phyloP scores from a whole-genome alignment of 1,284 basidiomycete species.

The Coriolopsis trogii region DNA sequence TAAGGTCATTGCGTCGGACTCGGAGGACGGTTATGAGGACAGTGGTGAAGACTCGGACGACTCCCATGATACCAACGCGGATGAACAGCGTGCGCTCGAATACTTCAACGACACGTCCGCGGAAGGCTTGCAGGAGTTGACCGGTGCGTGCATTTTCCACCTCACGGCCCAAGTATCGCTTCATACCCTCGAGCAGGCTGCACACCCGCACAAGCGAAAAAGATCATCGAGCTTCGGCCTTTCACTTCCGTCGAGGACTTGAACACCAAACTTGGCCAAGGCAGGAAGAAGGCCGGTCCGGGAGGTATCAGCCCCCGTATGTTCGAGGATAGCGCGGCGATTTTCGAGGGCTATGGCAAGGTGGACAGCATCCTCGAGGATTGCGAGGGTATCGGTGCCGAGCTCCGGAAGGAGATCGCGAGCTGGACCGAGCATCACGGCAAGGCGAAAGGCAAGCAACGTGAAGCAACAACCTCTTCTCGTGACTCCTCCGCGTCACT shows the following conservation, averaged over 20 bases:
- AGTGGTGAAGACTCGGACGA: conserved; percentile 37
- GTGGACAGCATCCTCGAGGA: conserved; percentile 90
- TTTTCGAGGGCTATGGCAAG: conserved; percentile 88
- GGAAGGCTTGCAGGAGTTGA: conserved; percentile 85
- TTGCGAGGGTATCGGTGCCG: conserved; percentile 85
- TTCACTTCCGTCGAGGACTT: conserved; percentile 83
- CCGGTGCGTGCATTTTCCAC: conserved; percentile 58
- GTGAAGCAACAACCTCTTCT: conserved; percentile 30
- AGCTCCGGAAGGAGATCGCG: conserved; percentile 69
- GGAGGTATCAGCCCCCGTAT: conserved; percentile 86
- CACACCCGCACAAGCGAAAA: conserved; percentile 78
- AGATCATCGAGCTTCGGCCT: conserved; percentile 82
- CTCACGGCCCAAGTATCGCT: neutral
- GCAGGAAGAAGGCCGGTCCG: conserved; percentile 79
- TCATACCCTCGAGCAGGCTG: conserved; percentile 64
- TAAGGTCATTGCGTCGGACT: conserved; percentile 68
- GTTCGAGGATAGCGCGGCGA: conserved; percentile 88
- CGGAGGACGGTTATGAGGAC: conserved; percentile 48
- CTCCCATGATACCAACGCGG: conserved; percentile 28
- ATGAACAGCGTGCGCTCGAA: conserved; percentile 62
- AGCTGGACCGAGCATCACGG: conserved; percentile 68
- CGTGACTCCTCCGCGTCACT: conserved; percentile 33
- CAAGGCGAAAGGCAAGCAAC: conserved; percentile 46
- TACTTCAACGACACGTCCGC: conserved; percentile 84
- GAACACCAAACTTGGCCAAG: conserved; percentile 77